Conservation (phyloP, 306 rosid species). For the Senna siamea region DNA sequence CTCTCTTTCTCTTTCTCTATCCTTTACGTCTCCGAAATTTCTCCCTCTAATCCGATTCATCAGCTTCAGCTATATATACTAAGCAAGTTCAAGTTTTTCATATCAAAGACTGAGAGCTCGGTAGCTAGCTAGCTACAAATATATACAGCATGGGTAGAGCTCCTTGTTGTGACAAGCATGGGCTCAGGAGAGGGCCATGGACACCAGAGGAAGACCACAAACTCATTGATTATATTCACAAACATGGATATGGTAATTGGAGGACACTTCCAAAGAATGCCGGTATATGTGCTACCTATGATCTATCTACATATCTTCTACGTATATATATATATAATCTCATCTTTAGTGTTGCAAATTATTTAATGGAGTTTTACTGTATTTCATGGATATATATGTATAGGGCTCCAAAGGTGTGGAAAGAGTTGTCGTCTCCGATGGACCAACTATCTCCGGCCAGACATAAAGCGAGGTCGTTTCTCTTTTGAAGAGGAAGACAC, state of each 20-base stretch:
- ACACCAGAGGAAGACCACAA: conserved; percentile 84
- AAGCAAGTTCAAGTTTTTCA: too few relatives aligned
- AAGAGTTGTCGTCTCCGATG: conserved; percentile 94
- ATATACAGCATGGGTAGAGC: conserved; percentile 67
- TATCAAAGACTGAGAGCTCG: too few relatives aligned
- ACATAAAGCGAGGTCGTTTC: conserved; percentile 81
- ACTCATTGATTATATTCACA: conserved; percentile 70
- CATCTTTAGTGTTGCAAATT: too few relatives aligned
- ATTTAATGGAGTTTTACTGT: too few relatives aligned
- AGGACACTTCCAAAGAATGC: conserved; percentile 90
- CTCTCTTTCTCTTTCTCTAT: too few relatives aligned
- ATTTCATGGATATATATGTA: too few relatives aligned
- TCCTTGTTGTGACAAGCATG: conserved; percentile 87
- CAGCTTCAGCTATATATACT: too few relatives aligned
- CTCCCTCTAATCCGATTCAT: too few relatives aligned
- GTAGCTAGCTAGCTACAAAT: too few relatives aligned
- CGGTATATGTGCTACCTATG: conserved; percentile 42
- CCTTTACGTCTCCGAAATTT: too few relatives aligned
- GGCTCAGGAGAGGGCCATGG: conserved; percentile 94
- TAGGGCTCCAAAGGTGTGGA: conserved; percentile 90
- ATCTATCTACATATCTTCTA: too few relatives aligned
- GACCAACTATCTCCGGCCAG: conserved; percentile 93
- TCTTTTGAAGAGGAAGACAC: conserved; percentile 86
- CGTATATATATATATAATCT: not conserved
- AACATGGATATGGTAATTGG: conserved; percentile 88